Conservation (phyloP, 2,329 filamentous ascomycete genomes). For the Nemania abortiva region DNA sequence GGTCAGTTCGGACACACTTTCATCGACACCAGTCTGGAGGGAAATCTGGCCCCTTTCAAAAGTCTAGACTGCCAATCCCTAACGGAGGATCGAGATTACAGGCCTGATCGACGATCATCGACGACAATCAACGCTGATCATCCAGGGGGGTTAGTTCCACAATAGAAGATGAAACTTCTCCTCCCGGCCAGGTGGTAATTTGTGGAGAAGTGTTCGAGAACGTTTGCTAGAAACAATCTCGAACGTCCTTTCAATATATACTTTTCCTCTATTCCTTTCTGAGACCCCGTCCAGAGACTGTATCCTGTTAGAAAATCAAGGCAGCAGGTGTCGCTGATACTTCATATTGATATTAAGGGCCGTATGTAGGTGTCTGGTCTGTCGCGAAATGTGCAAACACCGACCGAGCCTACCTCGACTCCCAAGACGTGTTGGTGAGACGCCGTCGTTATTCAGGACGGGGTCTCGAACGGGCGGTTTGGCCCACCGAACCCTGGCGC, state of each 20-base stretch:
- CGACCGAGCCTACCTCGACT: not conserved
- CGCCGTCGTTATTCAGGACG: conserved; percentile 11
- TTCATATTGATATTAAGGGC: conserved; percentile 1
- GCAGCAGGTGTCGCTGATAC: not conserved
- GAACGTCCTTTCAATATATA: not conserved
- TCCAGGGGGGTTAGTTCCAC: conserved; percentile 14
- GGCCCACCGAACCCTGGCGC: conserved; percentile 12
- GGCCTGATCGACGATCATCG: conserved; percentile 20
- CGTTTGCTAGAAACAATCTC: not conserved
- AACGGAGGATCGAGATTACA: conserved; percentile 27
- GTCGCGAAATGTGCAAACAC: conserved; percentile 2
- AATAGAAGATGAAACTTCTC: conserved; percentile 31
- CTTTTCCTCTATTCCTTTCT: not conserved
- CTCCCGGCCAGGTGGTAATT: conserved; percentile 31
- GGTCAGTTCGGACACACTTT: not conserved
- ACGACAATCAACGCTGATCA: conserved; percentile 29
- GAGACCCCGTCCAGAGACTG: not conserved
- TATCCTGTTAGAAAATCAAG: not conserved
- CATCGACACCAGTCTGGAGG: not conserved
- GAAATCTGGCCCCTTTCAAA: conserved; percentile 5
- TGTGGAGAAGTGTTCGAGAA: conserved; percentile 36
- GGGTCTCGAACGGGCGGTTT: conserved; percentile 30
- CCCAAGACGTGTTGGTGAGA: not conserved
- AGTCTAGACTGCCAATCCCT: not conserved
- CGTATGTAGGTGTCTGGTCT: no score